These are phyloP conservation scores for Colletotrichum coccodes DNA, from an alignment of 2,329 filamentous ascomycete genomes.

Conservation along the genomic window DNA sequence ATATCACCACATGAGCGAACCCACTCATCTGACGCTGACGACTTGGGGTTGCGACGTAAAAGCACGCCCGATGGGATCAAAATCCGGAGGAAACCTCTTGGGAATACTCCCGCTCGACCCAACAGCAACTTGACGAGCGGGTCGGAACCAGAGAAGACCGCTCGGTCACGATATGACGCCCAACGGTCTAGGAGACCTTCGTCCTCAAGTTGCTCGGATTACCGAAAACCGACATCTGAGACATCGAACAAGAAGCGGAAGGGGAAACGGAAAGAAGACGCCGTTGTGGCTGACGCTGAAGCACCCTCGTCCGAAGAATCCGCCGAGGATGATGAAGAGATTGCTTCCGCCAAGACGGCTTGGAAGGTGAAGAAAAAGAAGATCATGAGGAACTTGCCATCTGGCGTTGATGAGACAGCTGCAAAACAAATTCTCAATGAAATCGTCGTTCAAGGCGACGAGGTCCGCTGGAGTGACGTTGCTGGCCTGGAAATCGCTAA, in stretches of 20 bases:
- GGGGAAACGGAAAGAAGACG: slow-evolving; percentile 44
- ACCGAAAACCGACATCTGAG: not conserved
- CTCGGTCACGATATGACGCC: not conserved
- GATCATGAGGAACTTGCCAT: slow-evolving; percentile 81
- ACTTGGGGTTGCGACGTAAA: slow-evolving; percentile 8
- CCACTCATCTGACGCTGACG: slow-evolving; percentile 5
- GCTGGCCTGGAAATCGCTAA: slow-evolving; percentile 92
- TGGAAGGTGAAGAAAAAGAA: slow-evolving; percentile 72
- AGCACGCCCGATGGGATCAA: slow-evolving; percentile 11
- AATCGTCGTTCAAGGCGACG: slow-evolving; percentile 92
- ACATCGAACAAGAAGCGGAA: slow-evolving; percentile 2
- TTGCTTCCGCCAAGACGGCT: slow-evolving; percentile 52
- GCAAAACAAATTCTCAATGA: slow-evolving; percentile 96
- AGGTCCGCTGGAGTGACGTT: slow-evolving; percentile 94
- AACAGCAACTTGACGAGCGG: slow-evolving; percentile 2
- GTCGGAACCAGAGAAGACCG: slow-evolving; percentile 17
- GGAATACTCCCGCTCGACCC: not conserved
- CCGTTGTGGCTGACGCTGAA: slow-evolving; percentile 55
- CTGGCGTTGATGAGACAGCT: slow-evolving; percentile 82
- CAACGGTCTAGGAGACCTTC: not conserved
- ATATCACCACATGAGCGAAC: not conserved
- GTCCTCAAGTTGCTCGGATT: slow-evolving; percentile 22
- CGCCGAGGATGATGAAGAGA: slow-evolving; percentile 47
- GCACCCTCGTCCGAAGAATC: slow-evolving; percentile 57
- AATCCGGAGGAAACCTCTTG: slow-evolving; percentile 25